Evolutionary conservation across 306 rosid species (phyloP).

Genomic region (Phaseolus lunatus): DNA sequence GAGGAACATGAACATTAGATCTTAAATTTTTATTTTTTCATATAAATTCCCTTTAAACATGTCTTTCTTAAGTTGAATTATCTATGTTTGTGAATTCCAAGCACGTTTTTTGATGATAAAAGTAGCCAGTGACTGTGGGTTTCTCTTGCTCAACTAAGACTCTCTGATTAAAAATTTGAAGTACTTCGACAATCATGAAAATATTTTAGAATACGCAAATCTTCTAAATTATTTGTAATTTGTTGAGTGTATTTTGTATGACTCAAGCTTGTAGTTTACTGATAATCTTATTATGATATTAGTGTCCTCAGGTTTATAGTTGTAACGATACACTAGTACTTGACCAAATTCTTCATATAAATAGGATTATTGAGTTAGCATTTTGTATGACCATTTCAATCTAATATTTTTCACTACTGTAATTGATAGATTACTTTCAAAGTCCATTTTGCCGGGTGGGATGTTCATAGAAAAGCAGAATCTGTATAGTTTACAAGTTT

Average conservation of each 20-base stretch:
- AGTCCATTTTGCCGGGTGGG: conserved; percentile 2
- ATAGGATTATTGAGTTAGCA: background rate
- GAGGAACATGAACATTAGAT: conserved; percentile 29
- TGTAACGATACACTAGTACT: conserved; percentile 1
- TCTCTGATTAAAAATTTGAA: conserved; percentile 21
- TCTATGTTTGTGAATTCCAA: conserved; percentile 12
- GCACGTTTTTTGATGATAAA: background rate
- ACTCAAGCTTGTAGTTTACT: background rate
- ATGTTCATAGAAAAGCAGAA: conserved; percentile 5
- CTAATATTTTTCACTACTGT: background rate
- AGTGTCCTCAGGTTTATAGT: background rate
- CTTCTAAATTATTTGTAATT: conserved; percentile 12
- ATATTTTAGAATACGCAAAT: background rate
- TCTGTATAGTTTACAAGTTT: background rate
- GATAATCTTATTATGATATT: background rate
- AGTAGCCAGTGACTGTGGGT: background rate
- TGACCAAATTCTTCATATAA: conserved; percentile 5
- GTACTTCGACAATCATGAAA: background rate
- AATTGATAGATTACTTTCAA: conserved; percentile 22
- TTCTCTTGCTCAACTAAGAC: background rate
- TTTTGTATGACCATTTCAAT: background rate
- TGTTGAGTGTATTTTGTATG: background rate
- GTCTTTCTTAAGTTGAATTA: conserved; percentile 21
- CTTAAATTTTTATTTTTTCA: conserved; percentile 21
- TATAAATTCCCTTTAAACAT: conserved; percentile 6